A percentile compares a stretch with the other conserved stretches of the same genome.
Conservation (phyloP, 1,284 basidiomycete species). For the Boletus mariae region DNA sequence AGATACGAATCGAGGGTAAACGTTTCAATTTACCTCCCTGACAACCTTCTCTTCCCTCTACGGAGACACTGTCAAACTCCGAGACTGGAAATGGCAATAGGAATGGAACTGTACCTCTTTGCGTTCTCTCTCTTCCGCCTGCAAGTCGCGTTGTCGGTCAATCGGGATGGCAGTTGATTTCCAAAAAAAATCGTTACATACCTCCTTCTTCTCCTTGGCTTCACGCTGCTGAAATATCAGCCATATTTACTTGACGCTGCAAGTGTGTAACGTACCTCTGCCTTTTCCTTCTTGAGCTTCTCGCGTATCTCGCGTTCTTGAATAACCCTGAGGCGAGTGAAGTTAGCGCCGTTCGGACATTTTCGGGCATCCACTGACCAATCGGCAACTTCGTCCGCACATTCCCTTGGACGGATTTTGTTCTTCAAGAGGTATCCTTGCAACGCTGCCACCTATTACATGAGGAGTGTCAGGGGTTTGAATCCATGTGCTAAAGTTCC, state of each 20-base stretch:
- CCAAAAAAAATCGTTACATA: slow-evolving; percentile 18
- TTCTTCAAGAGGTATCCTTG: slow-evolving; percentile 84
- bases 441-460: slow-evolving; percentile 68
- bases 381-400: slow-evolving; percentile 70
- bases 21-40: slow-evolving; percentile 31
- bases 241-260: neutral
- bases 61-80: slow-evolving; percentile 16
- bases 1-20: neutral
- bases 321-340: slow-evolving; percentile 44
- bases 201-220: slow-evolving; percentile 72
- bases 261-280: slow-evolving; percentile 49
- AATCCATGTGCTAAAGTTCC: neutral
- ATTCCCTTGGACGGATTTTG: slow-evolving; percentile 78
- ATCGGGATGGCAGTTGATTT: neutral
- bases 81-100: neutral
- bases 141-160: slow-evolving; percentile 5
- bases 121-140: slow-evolving; percentile 52
- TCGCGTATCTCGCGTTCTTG: slow-evolving; percentile 77
- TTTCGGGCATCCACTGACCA: slow-evolving; percentile 41
- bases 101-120: slow-evolving; percentile 44
- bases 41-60: slow-evolving; percentile 54
- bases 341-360: slow-evolving; percentile 7
- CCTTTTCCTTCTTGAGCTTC: slow-evolving; percentile 81
- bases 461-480: slow-evolving; percentile 2
- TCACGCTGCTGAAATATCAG: slow-evolving; percentile 50